Percentiles rank a stretch among this genome's conserved stretches.
Conservation (phyloP, 495 filamentous ascomycete genomes). For the Xylaria longipes region DNA sequence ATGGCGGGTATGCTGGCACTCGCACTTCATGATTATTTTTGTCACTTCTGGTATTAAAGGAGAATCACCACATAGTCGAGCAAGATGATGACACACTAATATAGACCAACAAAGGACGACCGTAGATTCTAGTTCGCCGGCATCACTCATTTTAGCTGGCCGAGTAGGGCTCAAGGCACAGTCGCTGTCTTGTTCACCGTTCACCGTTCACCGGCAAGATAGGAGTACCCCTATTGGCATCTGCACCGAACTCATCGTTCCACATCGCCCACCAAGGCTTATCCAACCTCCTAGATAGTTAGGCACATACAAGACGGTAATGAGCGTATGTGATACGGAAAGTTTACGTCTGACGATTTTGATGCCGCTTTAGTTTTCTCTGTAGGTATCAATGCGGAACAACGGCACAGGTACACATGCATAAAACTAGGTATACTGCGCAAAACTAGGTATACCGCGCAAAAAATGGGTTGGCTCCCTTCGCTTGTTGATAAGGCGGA, state of each 20-base stretch:
- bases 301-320: neutral
- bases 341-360: neutral
- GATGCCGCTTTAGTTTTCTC: conserved; percentile 5
- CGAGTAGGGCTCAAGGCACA: neutral
- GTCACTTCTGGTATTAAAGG: neutral
- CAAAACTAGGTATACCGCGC: neutral
- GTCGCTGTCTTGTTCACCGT: neutral
- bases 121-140: neutral
- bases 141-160: neutral
- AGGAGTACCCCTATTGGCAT: neutral
- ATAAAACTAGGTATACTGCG: neutral
- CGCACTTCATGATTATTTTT: neutral
- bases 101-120: neutral
- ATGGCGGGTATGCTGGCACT: neutral
- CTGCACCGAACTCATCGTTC: neutral
- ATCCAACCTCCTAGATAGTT: neutral
- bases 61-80: neutral
- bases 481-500: neutral
- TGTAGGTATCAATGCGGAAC: neutral
- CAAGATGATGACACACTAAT: neutral
- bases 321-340: neutral
- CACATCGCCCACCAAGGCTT: neutral
- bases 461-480: neutral
- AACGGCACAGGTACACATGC: conserved; percentile 5
- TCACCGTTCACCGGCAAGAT: neutral